These are phyloP conservation scores for Graphilbum ipis-grandicollis DNA, from an alignment of 2,329 filamentous ascomycete genomes.

Conservation along the genomic window DNA sequence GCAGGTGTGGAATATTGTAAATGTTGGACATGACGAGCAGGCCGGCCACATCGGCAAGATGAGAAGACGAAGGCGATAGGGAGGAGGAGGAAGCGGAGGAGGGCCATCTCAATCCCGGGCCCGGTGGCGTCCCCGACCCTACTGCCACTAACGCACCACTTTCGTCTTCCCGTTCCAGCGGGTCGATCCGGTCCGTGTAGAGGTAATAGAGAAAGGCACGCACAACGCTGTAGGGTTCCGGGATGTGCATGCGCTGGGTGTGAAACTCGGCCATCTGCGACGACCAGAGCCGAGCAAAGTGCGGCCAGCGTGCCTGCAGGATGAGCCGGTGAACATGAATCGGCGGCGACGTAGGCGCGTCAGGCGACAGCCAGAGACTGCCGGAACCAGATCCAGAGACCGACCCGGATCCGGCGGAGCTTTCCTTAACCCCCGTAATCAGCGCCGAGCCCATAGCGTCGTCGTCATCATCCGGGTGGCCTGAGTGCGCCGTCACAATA, in stretches of 20 bases:
- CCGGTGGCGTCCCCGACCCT: neutral
- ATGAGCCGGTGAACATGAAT: conserved; percentile 95
- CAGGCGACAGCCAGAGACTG: conserved; percentile 41
- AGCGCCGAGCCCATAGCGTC: conserved; percentile 37
- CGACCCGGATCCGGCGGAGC: too few species aligned
- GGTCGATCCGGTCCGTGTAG: conserved; percentile 81
- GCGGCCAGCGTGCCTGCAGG: conserved; percentile 86
- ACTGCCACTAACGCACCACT: conserved; percentile 15
- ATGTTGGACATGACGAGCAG: conserved; percentile 96
- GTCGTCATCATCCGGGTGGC: conserved; percentile 38
- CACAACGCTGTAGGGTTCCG: conserved; percentile 86
- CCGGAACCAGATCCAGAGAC: too few species aligned
- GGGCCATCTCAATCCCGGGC: too few species aligned
- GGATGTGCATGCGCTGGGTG: conserved; percentile 93
- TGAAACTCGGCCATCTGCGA: conserved; percentile 97
- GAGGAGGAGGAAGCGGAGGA: too few species aligned
- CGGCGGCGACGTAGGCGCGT: conserved; percentile 53
- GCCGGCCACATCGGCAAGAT: conserved; percentile 75
- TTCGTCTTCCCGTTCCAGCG: conserved; percentile 24
- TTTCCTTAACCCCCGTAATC: conserved; percentile 22
- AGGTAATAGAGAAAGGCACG: conserved; percentile 91
- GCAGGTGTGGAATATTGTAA: conserved; percentile 89
- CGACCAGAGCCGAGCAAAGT: conserved; percentile 82
- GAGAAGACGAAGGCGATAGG: too few species aligned
- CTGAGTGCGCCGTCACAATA: conserved; percentile 71